Conservation (phyloP, 1,284 basidiomycete genomes). For the Wolfiporia cocos region DNA sequence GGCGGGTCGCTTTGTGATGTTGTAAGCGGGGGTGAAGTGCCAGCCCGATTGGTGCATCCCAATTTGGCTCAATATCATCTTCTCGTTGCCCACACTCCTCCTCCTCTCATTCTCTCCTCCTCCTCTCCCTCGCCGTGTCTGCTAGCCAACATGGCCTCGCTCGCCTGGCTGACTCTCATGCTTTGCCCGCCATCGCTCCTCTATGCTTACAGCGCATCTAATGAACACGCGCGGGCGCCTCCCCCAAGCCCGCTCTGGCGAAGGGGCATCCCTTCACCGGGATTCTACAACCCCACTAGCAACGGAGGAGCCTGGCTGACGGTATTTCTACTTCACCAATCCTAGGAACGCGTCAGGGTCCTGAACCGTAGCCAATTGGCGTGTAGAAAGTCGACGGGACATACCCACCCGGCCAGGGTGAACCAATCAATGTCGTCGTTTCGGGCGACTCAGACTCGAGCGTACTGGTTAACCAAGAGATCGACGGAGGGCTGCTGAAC, state of each 20-base stretch:
- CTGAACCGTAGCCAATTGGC: constrained; percentile 33
- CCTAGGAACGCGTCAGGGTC: constrained; percentile 35
- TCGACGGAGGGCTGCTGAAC: constrained; percentile 74
- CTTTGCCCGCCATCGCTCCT: neutral
- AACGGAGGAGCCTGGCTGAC: constrained; percentile 43
- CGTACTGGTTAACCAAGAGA: constrained; percentile 60
- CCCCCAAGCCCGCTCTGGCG: constrained; percentile 20
- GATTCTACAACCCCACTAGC: constrained; percentile 38
- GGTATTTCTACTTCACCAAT: constrained; percentile 43
- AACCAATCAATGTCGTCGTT: constrained; percentile 87
- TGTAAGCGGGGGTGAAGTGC: too few species aligned
- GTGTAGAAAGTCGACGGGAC: constrained; percentile 52
- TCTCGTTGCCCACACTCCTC: neutral
- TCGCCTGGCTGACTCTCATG: neutral
- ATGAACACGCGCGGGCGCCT: constrained; percentile 6
- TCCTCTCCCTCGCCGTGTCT: constrained; percentile 11
- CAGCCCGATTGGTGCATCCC: too few species aligned
- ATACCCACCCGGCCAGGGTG: constrained; percentile 72
- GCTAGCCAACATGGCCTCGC: constrained; percentile 22
- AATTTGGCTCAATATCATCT: too few species aligned
- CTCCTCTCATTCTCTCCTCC: constrained; percentile 9
- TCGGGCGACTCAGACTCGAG: constrained; percentile 73
- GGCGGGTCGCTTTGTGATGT: too few species aligned
- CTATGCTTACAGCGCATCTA: neutral
- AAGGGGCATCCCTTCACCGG: constrained; percentile 25